phyloP scores from a whole-genome alignment of 1,284 basidiomycete species.

The Vanrija humicola region DNA sequence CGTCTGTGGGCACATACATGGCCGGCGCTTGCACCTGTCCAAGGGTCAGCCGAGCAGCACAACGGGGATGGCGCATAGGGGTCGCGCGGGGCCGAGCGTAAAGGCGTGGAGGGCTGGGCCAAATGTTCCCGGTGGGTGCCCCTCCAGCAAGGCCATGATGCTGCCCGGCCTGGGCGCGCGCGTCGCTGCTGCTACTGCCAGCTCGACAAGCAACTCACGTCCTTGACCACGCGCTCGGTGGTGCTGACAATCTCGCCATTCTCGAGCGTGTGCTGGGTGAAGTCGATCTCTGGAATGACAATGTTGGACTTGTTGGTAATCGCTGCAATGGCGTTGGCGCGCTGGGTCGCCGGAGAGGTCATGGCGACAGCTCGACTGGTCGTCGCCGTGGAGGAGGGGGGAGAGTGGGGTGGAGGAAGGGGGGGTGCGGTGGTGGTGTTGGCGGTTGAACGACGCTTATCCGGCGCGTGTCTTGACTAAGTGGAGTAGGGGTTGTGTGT shows the following conservation, averaged over 20 bases:
- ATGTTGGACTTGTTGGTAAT: constrained; percentile 44
- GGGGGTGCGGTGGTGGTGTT: neutral
- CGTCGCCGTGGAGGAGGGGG: constrained; percentile 18
- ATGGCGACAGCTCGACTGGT: constrained; percentile 34
- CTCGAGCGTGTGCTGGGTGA: constrained; percentile 81
- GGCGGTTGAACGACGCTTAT: too few species aligned
- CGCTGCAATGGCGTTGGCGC: constrained; percentile 45
- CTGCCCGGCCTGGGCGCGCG: neutral
- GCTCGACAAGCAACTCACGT: constrained; percentile 34
- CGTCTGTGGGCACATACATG: constrained; percentile 83
- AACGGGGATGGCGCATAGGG: too few species aligned
- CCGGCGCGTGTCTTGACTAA: neutral
- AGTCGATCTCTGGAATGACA: constrained; percentile 71
- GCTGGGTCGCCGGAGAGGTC: constrained; percentile 41
- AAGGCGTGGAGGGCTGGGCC: too few species aligned
- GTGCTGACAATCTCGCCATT: constrained; percentile 75
- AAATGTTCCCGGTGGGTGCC: too few species aligned
- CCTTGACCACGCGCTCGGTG: constrained; percentile 50
- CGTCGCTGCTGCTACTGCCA: neutral
- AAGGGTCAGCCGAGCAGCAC: too few species aligned
- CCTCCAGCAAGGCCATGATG: neutral
- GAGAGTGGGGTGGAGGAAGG: neutral
- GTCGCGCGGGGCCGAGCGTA: too few species aligned
- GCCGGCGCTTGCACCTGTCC: constrained; percentile 87
- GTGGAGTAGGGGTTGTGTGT: too few species aligned